phyloP scores from a whole-genome alignment of 257 asterid genomes.

The Rauvolfia tetraphylla region DNA sequence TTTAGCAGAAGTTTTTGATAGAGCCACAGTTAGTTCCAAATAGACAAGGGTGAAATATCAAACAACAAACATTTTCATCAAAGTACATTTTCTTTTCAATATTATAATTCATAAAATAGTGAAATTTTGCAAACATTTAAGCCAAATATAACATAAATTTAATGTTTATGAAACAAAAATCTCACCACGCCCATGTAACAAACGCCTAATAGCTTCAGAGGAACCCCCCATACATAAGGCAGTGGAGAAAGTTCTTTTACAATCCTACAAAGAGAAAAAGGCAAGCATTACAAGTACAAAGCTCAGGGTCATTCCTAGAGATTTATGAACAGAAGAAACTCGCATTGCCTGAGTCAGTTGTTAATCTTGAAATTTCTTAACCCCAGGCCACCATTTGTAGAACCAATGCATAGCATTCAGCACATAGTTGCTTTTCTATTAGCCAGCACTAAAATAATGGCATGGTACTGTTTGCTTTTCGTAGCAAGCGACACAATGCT shows the following conservation, averaged over 20 bases:
- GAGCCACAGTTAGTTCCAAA: not conserved
- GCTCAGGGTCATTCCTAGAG: not conserved
- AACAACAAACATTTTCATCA: not conserved
- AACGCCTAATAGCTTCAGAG: conserved; percentile 71
- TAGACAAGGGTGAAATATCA: not conserved
- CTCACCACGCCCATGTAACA: conserved; percentile 84
- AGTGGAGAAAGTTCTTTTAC: conserved; percentile 75
- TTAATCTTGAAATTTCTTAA: not conserved
- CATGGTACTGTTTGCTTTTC: not conserved
- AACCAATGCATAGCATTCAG: not conserved
- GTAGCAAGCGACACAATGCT: not conserved
- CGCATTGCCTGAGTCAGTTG: not conserved
- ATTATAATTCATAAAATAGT: not conserved
- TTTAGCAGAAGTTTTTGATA: not conserved
- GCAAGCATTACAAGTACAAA: not conserved
- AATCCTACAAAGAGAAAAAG: conserved; percentile 54
- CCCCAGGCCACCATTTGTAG: not conserved
- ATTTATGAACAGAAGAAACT: not conserved
- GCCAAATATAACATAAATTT: not conserved
- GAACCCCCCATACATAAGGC: conserved; percentile 92
- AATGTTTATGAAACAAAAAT: conserved; percentile 18
- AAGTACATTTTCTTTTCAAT: not conserved
- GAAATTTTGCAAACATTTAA: not conserved
- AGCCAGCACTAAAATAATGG: not conserved
- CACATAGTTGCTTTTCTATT: not conserved